Evolutionary conservation across 495 filamentous ascomycete genomes (phyloP).

Genomic region (Neurospora sp.): DNA sequence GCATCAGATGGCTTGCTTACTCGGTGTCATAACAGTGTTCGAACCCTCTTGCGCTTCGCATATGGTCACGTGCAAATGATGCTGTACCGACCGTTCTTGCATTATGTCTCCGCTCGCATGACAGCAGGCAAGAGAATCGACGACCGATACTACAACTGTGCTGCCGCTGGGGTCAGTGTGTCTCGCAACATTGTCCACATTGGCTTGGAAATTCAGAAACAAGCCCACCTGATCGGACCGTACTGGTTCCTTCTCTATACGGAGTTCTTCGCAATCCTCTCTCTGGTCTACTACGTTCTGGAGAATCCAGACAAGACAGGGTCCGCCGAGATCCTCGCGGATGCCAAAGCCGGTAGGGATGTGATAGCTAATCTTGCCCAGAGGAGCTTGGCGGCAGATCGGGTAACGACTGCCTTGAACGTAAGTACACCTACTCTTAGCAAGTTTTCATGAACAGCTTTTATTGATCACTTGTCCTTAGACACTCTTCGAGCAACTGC

Average conservation of each 20-base stretch:
- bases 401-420: constrained; percentile 65
- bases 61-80: constrained; percentile 92
- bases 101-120: constrained; percentile 73
- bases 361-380: constrained; percentile 68
- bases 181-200: constrained; percentile 93
- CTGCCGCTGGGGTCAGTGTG: constrained; percentile 82
- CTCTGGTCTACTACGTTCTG: constrained; percentile 78
- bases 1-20: neutral
- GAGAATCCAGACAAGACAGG: constrained; percentile 78
- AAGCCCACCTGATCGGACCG: constrained; percentile 72
- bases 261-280: constrained; percentile 87
- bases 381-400: constrained; percentile 79
- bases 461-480: constrained; percentile 18
- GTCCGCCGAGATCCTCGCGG: constrained; percentile 67
- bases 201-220: constrained; percentile 76
- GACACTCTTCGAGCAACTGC: constrained; percentile 74
- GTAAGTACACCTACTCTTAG: constrained; percentile 32
- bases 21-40: constrained; percentile 44
- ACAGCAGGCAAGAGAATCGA: constrained; percentile 60
- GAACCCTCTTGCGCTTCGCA: constrained; percentile 77
- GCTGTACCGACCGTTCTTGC: constrained; percentile 88
- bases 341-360: constrained; percentile 74
- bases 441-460: neutral
- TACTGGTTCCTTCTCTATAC: constrained; percentile 98
- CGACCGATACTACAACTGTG: constrained; percentile 81